Conservation (phyloP, 331 rosid species). For the Quercus tomentella region DNA sequence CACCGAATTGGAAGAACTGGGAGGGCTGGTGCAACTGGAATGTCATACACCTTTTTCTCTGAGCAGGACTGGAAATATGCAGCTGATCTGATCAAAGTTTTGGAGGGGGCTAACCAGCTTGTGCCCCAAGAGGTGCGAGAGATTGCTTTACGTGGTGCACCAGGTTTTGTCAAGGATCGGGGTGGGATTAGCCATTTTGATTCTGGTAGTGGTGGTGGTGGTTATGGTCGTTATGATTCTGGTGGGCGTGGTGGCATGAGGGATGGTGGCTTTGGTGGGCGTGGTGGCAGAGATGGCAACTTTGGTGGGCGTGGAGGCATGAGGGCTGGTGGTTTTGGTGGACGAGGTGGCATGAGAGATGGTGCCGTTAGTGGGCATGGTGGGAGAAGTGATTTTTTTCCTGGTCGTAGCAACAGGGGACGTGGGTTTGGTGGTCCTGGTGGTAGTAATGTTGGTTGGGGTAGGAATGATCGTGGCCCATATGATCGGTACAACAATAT, state of each 20-base stretch:
- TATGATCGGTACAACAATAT: constrained; percentile 52
- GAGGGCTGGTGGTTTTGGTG: constrained; percentile 45
- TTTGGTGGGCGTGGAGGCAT: constrained; percentile 39
- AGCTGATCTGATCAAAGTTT: constrained; percentile 80
- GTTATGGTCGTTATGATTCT: constrained; percentile 60
- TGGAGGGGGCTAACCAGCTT: constrained; percentile 95
- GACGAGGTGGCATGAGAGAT: constrained; percentile 68
- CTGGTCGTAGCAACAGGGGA: constrained; percentile 82
- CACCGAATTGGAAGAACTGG: constrained; percentile 99
- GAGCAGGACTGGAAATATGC: constrained; percentile 99
- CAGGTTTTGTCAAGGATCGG: constrained; percentile 76
- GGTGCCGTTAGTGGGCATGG: constrained; percentile 45
- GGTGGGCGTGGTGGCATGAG: constrained; percentile 63
- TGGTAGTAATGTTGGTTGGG: constrained; percentile 69
- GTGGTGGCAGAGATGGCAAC: constrained; percentile 53
- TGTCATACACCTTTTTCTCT: constrained; percentile 86
- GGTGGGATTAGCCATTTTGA: constrained; percentile 46
- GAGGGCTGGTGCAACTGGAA: constrained; percentile 97
- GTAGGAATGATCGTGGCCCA: constrained; percentile 63
- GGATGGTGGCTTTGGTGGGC: constrained; percentile 46
- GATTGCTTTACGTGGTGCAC: constrained; percentile 79
- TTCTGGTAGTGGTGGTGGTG: constrained; percentile 30
- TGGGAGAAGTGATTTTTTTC: constrained; percentile 76
- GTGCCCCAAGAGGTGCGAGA: constrained; percentile 90
- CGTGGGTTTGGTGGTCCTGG: constrained; percentile 73